Percentiles rank a stretch among this genome's conserved stretches.
Evolutionary conservation across 2,329 filamentous ascomycete genomes (phyloP).

Genomic region (Penicillium expansum): DNA sequence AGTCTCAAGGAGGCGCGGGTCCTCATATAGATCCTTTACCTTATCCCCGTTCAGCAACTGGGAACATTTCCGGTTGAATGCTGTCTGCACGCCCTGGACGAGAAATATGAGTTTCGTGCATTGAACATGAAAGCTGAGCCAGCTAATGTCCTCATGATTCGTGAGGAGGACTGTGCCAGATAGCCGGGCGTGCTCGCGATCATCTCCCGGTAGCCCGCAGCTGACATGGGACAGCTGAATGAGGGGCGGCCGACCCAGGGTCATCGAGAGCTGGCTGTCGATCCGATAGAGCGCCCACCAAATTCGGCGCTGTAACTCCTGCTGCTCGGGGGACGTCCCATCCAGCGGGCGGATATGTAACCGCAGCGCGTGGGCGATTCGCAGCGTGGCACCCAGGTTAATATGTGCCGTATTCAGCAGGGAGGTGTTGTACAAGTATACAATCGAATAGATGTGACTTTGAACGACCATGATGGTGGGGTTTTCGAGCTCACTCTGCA

Average conservation of each 20-base stretch:
- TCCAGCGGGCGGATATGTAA: neutral
- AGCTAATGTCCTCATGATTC: neutral
- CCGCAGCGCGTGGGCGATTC: neutral
- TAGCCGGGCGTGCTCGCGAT: neutral
- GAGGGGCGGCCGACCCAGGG: constrained; percentile 22
- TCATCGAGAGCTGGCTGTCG: constrained; percentile 48
- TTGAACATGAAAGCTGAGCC: neutral
- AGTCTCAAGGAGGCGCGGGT: neutral
- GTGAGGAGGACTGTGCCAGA: neutral
- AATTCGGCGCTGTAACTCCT: constrained; percentile 49
- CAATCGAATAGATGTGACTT: constrained; percentile 42
- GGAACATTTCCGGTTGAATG: neutral
- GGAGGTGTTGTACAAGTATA: neutral
- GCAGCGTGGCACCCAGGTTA: neutral
- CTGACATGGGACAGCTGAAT: neutral
- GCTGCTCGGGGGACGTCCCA: constrained; percentile 28
- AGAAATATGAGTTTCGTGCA: neutral
- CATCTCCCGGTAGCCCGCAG: neutral
- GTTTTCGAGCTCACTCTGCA: constrained; percentile 48
- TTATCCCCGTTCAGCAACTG: neutral
- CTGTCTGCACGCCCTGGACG: neutral
- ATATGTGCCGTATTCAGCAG: neutral
- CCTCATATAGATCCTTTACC: neutral
- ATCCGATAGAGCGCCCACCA: constrained; percentile 54
- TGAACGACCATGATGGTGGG: constrained; percentile 51